Percentiles rank a stretch among this genome's conserved stretches.
phyloP scores from a whole-genome alignment of 2,329 filamentous ascomycete species.

The Colletotrichum sp. region DNA sequence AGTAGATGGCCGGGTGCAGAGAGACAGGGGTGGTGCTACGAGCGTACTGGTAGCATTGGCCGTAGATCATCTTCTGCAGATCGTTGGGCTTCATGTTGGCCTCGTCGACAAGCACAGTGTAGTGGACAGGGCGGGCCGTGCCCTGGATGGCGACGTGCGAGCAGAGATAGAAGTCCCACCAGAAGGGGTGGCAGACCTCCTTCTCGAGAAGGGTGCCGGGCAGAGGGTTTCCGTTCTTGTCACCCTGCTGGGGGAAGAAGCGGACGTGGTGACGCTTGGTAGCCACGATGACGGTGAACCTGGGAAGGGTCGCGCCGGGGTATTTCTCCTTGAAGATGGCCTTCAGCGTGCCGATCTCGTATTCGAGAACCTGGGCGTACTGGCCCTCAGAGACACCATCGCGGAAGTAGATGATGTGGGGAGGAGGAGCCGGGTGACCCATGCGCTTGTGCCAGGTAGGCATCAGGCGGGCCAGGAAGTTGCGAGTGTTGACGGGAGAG shows the following conservation, averaged over 20 bases:
- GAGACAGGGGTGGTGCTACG: constrained; percentile 93
- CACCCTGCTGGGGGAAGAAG: constrained; percentile 73
- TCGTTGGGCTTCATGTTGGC: constrained; percentile 68
- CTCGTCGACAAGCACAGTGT: constrained; percentile 88
- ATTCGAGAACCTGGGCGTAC: constrained; percentile 77
- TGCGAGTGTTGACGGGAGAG: constrained; percentile 66
- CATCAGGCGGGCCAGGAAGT: constrained; percentile 69
- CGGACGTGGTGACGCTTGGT: constrained; percentile 95
- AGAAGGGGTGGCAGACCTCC: constrained; percentile 89
- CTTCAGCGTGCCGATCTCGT: constrained; percentile 79
- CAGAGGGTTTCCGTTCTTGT: constrained; percentile 81
- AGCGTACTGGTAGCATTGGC: constrained; percentile 93
- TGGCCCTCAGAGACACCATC: constrained; percentile 92
- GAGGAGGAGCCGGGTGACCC: constrained; percentile 52
- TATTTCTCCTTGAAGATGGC: constrained; percentile 51
- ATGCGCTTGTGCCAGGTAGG: constrained; percentile 66
- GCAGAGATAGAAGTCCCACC: constrained; percentile 82
- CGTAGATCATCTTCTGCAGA: constrained; percentile 88
- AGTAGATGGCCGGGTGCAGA: constrained; percentile 89
- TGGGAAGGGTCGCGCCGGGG: constrained; percentile 43
- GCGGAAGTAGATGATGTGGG: constrained; percentile 89
- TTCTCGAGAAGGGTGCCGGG: constrained; percentile 88
- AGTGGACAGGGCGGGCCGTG: constrained; percentile 90
- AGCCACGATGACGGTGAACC: constrained; percentile 85
- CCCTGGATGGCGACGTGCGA: constrained; percentile 83